These are phyloP conservation scores for Potentilla sterilis DNA, from an alignment of 306 rosid genomes.

Conservation along the genomic window DNA sequence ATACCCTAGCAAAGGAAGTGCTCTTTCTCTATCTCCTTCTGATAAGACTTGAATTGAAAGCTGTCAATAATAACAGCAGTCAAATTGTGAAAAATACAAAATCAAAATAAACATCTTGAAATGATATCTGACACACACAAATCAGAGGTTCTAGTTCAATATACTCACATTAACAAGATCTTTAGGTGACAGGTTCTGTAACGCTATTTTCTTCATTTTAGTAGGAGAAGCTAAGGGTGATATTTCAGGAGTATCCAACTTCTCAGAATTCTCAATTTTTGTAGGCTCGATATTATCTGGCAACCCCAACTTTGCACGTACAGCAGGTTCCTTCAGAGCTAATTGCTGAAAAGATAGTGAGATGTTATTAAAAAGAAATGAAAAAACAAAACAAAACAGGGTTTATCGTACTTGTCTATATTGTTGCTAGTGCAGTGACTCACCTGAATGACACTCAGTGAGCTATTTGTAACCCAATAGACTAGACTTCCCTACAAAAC, in stretches of 20 bases:
- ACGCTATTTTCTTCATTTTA: slow-evolving; percentile 43
- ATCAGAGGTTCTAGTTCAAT: slow-evolving; percentile 24
- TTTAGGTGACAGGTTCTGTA: slow-evolving; percentile 57
- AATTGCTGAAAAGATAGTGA: slow-evolving; percentile 59
- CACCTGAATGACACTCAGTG: slow-evolving; percentile 66
- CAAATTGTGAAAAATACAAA: slow-evolving; percentile 10
- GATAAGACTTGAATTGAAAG: slow-evolving; percentile 62
- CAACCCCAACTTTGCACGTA: slow-evolving; percentile 68
- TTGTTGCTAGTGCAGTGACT: slow-evolving; percentile 17
- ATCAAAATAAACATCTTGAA: background rate
- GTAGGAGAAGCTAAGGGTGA: slow-evolving; percentile 45
- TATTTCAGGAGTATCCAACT: slow-evolving; percentile 34
- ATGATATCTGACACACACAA: slow-evolving; percentile 8
- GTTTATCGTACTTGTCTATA: background rate
- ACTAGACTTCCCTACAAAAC: slow-evolving; percentile 83
- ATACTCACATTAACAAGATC: slow-evolving; percentile 69
- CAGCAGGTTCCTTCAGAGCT: slow-evolving; percentile 58
- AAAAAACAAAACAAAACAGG: background rate
- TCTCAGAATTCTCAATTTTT: slow-evolving; percentile 27
- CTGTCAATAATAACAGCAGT: slow-evolving; percentile 46
- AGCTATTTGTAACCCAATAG: slow-evolving; percentile 85
- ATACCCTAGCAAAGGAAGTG: slow-evolving; percentile 72
- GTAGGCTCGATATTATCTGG: slow-evolving; percentile 34
- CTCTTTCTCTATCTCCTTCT: slow-evolving; percentile 53
- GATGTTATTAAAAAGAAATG: background rate